Percentiles rank a stretch among this genome's conserved stretches.
These are phyloP conservation scores for Sugiyamaella xylanicola DNA, from an alignment of 1,139 yeast genomes.

Conservation along the genomic window DNA sequence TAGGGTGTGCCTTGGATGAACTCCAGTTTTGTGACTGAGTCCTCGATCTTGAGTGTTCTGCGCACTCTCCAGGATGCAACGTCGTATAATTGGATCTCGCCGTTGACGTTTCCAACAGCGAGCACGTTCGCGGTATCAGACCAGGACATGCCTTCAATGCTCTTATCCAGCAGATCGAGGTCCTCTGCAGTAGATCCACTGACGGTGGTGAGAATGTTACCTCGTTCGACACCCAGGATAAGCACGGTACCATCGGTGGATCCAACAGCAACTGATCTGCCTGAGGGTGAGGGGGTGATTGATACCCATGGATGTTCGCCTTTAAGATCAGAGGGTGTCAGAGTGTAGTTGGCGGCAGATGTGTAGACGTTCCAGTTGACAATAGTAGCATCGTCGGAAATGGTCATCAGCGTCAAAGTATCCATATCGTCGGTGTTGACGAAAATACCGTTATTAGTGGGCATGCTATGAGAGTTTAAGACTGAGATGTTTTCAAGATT, in stretches of 20 bases:
- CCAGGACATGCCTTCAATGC: constrained; percentile 88
- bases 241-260: constrained; percentile 85
- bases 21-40: constrained; percentile 78
- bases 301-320: constrained; percentile 88
- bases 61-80: constrained; percentile 85
- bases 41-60: constrained; percentile 65
- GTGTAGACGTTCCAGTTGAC: constrained; percentile 91
- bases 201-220: constrained; percentile 63
- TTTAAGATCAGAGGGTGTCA: constrained; percentile 65
- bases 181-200: constrained; percentile 65
- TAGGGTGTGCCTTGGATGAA: constrained; percentile 62
- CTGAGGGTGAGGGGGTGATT: constrained; percentile 54
- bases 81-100: constrained; percentile 80
- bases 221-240: constrained; percentile 71
- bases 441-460: constrained; percentile 75
- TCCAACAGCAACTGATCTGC: constrained; percentile 60
- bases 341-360: constrained; percentile 57
- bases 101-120: constrained; percentile 89
- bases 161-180: constrained; percentile 68
- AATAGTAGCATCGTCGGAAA: constrained; percentile 86
- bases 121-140: constrained; percentile 59
- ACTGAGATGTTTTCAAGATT: constrained; percentile 66
- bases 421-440: constrained; percentile 62
- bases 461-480: constrained; percentile 76
- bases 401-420: constrained; percentile 66